phyloP scores from a whole-genome alignment of 257 asterid species.

The Salvia rosmarinus region DNA sequence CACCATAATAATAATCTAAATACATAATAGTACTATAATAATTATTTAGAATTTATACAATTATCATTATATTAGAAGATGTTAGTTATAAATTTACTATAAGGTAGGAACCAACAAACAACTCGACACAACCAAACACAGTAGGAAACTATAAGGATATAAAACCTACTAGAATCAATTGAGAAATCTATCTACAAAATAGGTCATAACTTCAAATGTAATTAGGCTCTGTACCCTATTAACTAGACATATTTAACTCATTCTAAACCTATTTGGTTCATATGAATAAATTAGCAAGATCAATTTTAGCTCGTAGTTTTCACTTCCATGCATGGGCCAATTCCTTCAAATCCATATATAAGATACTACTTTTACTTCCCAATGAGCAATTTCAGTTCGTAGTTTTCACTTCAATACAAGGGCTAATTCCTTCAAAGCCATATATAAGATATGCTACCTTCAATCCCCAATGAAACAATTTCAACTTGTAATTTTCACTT shows the following conservation, averaged over 20 bases:
- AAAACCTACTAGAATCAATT: neutral
- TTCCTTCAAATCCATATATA: too few relatives aligned
- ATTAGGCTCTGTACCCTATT: neutral
- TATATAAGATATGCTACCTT: too few relatives aligned
- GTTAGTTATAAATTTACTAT: too few relatives aligned
- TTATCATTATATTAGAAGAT: too few relatives aligned
- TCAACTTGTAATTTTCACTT: too few relatives aligned
- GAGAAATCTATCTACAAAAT: neutral
- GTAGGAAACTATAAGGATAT: constrained; percentile 24
- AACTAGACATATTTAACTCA: neutral
- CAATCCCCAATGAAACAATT: too few relatives aligned
- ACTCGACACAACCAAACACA: constrained; percentile 22
- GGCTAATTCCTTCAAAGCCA: neutral
- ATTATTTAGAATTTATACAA: too few relatives aligned
- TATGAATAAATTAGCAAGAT: neutral
- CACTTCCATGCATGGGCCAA: neutral
- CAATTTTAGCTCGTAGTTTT: neutral
- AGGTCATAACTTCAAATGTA: neutral
- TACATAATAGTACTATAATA: too few relatives aligned
- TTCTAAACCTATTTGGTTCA: neutral
- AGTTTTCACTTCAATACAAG: neutral
- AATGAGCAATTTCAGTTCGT: neutral
- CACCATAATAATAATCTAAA: too few relatives aligned
- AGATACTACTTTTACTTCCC: too few relatives aligned
- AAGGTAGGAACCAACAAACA: neutral